Percentiles rank a stretch among this genome's conserved stretches.
Conservation (phyloP, 2,329 filamentous ascomycete species). For the Penicillium paneum region DNA sequence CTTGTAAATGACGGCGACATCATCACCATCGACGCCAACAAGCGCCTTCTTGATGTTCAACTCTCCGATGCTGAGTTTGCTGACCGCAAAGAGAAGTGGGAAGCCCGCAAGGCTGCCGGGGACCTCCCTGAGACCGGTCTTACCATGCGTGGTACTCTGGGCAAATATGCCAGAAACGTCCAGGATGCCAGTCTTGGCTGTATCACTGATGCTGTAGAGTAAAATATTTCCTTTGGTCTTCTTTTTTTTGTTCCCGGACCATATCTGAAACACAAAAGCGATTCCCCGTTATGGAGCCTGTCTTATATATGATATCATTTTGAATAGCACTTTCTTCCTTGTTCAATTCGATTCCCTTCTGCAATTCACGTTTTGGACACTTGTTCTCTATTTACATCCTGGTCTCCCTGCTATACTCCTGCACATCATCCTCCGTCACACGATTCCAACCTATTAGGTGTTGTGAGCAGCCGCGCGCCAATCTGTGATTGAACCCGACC, state of each 20-base stretch:
- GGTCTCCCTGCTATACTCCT: background rate
- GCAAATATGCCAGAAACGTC: constrained; percentile 62
- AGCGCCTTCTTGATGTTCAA: constrained; percentile 62
- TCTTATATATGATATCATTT: constrained; percentile 24
- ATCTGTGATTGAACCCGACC: background rate
- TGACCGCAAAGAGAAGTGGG: constrained; percentile 59
- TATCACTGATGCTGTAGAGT: constrained; percentile 45
- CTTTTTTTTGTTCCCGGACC: constrained; percentile 9
- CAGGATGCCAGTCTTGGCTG: constrained; percentile 49
- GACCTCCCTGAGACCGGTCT: constrained; percentile 51
- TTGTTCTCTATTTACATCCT: background rate
- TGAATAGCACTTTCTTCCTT: constrained; percentile 8
- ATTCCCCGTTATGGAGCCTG: constrained; percentile 18
- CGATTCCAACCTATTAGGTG: background rate
- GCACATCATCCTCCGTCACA: background rate
- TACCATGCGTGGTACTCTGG: constrained; percentile 62
- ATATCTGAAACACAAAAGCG: constrained; percentile 23
- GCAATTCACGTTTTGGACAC: background rate
- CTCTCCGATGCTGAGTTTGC: constrained; percentile 64
- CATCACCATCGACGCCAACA: constrained; percentile 81
- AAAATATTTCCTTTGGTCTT: constrained; percentile 17
- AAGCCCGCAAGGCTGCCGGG: constrained; percentile 42
- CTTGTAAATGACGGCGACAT: constrained; percentile 74
- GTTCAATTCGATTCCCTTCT: background rate
- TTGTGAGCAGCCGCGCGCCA: background rate